Percentiles rank a stretch among this genome's conserved stretches.
These are phyloP conservation scores for Gossypium thurberi DNA, from an alignment of 345 rosid genomes.

Conservation along the genomic window DNA sequence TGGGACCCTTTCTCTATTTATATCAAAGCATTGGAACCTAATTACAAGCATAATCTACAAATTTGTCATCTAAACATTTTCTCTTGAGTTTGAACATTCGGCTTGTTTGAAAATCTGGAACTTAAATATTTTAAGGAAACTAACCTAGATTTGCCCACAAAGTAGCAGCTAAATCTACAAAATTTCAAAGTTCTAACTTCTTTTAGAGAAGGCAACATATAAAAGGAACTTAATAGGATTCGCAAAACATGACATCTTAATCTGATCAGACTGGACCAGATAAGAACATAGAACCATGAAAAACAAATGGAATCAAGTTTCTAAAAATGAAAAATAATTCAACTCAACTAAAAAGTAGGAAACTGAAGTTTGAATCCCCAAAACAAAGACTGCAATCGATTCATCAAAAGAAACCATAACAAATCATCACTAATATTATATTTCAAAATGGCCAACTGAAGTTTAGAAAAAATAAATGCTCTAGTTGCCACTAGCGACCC, in stretches of 20 bases:
- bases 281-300: neutral
- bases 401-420: neutral
- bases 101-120: neutral
- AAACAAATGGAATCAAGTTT: neutral
- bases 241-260: neutral
- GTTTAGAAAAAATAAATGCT: neutral
- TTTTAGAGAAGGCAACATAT: neutral
- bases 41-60: neutral
- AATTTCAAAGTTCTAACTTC: neutral
- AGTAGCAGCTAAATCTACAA: neutral
- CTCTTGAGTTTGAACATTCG: neutral
- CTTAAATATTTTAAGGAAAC: neutral
- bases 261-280: neutral
- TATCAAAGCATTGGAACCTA: neutral
- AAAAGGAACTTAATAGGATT: neutral
- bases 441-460: neutral
- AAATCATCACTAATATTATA: slow-evolving; percentile 1
- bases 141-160: neutral
- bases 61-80: neutral
- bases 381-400: neutral
- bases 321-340: neutral
- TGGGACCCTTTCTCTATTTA: neutral
- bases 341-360: neutral
- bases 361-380: neutral
- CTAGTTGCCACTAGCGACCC: neutral